Percentiles rank a stretch among this genome's conserved stretches.
Conservation (phyloP, 495 filamentous ascomycete genomes). For the Talaromyces thailandensis region DNA sequence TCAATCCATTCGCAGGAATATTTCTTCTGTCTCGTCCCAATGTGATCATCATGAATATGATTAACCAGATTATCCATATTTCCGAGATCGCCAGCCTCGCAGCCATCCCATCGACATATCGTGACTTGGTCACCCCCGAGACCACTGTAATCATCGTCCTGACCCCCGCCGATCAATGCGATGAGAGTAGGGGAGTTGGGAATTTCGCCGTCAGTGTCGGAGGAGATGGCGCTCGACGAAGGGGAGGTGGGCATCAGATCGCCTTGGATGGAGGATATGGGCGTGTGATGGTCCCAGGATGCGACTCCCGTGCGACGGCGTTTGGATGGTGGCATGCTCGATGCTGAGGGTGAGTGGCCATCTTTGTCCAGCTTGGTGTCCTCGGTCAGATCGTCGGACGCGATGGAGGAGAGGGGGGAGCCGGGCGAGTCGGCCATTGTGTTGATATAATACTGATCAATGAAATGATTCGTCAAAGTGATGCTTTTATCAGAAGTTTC, state of each 20-base stretch:
- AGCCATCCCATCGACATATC: constrained; percentile 82
- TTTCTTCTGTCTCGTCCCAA: constrained; percentile 71
- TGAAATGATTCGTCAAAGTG: not conserved
- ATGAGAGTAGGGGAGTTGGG: constrained; percentile 36
- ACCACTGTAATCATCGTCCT: constrained; percentile 71
- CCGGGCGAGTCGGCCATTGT: constrained; percentile 41
- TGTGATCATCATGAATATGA: constrained; percentile 90
- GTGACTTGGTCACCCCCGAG: constrained; percentile 76
- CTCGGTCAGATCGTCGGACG: constrained; percentile 39
- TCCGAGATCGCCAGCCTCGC: constrained; percentile 64
- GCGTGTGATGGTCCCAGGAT: constrained; percentile 42
- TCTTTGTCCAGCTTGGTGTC: constrained; percentile 33
- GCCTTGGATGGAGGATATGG: constrained; percentile 30
- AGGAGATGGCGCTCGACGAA: constrained; percentile 56
- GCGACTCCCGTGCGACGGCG: constrained; percentile 40
- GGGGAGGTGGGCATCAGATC: constrained; percentile 34
- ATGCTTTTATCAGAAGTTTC: not conserved
- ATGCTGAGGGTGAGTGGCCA: constrained; percentile 27
- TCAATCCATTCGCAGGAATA: constrained; percentile 95
- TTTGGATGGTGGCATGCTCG: constrained; percentile 43
- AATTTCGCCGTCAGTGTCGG: constrained; percentile 78
- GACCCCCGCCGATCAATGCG: constrained; percentile 43
- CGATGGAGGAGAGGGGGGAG: constrained; percentile 44
- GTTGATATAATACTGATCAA: not conserved
- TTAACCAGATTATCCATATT: constrained; percentile 93